Evolutionary conservation across 2,329 filamentous ascomycete species (phyloP).

Genomic region (Fusarium irregulare): DNA sequence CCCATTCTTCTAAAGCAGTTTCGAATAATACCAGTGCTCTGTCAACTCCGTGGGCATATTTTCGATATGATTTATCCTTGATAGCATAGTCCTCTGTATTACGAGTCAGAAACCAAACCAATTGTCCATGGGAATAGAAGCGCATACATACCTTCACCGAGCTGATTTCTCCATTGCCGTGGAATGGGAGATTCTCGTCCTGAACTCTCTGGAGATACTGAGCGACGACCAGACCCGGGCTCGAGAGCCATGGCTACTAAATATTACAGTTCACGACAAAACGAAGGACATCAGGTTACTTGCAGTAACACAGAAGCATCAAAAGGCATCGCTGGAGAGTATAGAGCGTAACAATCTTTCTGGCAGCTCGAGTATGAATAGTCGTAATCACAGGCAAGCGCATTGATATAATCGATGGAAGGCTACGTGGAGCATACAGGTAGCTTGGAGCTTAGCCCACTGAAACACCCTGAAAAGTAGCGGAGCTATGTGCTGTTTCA

Average conservation of each 20-base stretch:
- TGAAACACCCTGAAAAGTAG: slow-evolving; percentile 29
- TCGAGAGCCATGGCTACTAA: slow-evolving; percentile 71
- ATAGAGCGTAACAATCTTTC: slow-evolving; percentile 9
- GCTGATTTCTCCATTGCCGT: slow-evolving; percentile 80
- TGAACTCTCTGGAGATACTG: slow-evolving; percentile 83
- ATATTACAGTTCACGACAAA: slow-evolving; percentile 29
- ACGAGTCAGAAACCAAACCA: slow-evolving; percentile 16
- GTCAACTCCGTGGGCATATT: slow-evolving; percentile 90
- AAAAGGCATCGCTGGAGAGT: slow-evolving; percentile 32
- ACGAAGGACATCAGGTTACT: slow-evolving; percentile 41
- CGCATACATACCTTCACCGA: slow-evolving; percentile 75
- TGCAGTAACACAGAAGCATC: slow-evolving; percentile 18
- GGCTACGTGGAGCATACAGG: slow-evolving; percentile 45
- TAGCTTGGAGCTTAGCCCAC: slow-evolving; percentile 29
- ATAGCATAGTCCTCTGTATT: slow-evolving; percentile 63
- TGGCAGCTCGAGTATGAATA: slow-evolving; percentile 16
- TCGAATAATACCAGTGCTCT: slow-evolving; percentile 91
- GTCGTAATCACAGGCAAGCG: slow-evolving; percentile 34
- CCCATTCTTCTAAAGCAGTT: slow-evolving; percentile 95
- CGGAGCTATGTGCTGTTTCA: neutral
- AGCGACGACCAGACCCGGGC: slow-evolving; percentile 65
- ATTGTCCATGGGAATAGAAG: neutral
- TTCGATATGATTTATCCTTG: slow-evolving; percentile 79
- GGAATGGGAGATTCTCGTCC: slow-evolving; percentile 81
- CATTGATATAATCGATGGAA: slow-evolving; percentile 37